Evolutionary conservation across 2,329 filamentous ascomycete species (phyloP).

Genomic region (Metarhizium robertsii): DNA sequence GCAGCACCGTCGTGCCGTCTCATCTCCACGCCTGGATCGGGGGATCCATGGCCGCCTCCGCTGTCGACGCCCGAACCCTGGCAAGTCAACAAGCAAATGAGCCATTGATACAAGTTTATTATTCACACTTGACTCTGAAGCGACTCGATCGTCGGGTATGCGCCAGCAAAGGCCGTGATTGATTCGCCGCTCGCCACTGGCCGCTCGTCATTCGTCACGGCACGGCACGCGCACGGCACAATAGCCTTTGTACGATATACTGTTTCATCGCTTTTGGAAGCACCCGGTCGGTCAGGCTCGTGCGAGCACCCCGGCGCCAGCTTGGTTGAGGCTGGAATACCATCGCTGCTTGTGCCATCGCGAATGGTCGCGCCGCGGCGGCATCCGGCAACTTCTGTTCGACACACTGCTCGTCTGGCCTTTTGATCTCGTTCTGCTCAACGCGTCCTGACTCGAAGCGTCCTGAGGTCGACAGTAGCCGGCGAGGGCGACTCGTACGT

Average conservation of each 20-base stretch:
- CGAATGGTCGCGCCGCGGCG: no score
- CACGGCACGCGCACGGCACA: neutral
- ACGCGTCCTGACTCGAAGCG: no score
- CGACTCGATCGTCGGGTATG: neutral
- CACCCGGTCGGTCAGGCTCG: neutral
- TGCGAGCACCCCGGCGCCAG: neutral
- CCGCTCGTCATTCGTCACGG: neutral
- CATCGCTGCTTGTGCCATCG: no score
- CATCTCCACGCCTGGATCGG: neutral
- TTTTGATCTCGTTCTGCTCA: no score
- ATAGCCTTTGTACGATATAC: neutral
- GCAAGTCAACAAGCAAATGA: neutral
- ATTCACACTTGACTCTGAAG: neutral
- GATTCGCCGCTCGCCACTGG: neutral
- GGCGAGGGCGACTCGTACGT: no score
- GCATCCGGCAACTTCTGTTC: no score
- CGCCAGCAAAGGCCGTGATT: neutral
- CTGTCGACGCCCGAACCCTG: neutral
- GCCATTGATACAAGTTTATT: neutral
- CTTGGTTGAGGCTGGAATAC: no score
- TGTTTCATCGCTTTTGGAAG: neutral
- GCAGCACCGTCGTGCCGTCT: neutral
- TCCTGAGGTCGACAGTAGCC: no score
- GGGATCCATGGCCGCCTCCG: neutral
- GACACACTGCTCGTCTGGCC: no score